Conservation (phyloP, 768 basidiomycete genomes). For the Boletus sensibilis region DNA sequence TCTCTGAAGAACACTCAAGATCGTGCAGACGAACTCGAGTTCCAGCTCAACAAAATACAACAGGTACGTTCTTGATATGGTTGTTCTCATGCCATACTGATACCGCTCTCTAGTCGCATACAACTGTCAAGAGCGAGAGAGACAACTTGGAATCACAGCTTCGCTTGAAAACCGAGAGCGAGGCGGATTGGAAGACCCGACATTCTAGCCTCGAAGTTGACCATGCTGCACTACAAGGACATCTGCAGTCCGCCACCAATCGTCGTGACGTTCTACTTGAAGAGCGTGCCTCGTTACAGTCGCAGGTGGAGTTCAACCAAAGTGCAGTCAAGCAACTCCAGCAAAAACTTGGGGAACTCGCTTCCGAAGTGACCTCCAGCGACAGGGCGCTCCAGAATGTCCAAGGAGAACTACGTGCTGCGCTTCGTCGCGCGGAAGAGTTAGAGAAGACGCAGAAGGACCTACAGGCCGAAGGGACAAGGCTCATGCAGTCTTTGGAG, state of each 20-base stretch:
- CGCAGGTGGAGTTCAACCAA: conserved; percentile 46
- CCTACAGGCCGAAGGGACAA: conserved; percentile 75
- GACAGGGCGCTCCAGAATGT: conserved; percentile 56
- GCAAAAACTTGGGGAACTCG: conserved; percentile 55
- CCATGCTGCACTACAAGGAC: conserved; percentile 38
- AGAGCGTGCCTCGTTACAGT: conserved; percentile 50
- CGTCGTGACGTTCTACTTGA: conserved; percentile 49
- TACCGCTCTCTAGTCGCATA: conserved; percentile 45
- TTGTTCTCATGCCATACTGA: not conserved
- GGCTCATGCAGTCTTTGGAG: conserved; percentile 75
- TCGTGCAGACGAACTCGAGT: conserved; percentile 79
- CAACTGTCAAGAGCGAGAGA: conserved; percentile 57
- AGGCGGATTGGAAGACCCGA: conserved; percentile 47
- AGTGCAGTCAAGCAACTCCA: conserved; percentile 51
- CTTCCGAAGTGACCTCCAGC: conserved; percentile 50
- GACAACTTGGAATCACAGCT: conserved; percentile 54
- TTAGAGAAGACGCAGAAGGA: conserved; percentile 70
- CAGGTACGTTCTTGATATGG: conserved; percentile 48
- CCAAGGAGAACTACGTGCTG: conserved; percentile 64
- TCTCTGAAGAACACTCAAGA: conserved; percentile 78
- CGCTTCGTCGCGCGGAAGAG: conserved; percentile 68
- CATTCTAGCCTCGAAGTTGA: conserved; percentile 47
- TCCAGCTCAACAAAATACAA: conserved; percentile 74
- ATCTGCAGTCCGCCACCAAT: conserved; percentile 43
- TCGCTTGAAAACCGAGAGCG: conserved; percentile 40